phyloP scores from a whole-genome alignment of 768 basidiomycete genomes.

The Tricholoma sp. region DNA sequence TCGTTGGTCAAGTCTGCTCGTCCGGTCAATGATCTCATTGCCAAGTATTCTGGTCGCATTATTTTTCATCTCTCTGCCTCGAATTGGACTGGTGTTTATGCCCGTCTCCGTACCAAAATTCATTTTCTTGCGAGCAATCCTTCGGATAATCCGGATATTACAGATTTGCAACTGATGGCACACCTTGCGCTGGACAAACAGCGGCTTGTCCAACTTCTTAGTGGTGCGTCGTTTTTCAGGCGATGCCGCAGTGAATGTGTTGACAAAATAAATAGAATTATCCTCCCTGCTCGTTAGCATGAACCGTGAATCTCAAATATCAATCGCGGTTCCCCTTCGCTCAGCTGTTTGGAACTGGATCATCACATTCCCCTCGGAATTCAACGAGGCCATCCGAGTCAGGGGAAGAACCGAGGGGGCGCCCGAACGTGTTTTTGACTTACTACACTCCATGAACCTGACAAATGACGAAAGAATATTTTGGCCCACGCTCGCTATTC shows the following conservation, averaged over 20 bases:
- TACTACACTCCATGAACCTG: conserved; percentile 49
- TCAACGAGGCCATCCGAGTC: conserved; percentile 60
- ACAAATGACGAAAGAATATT: conserved; percentile 47
- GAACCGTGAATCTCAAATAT: conserved; percentile 65
- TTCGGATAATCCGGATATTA: conserved; percentile 49
- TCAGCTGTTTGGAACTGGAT: conserved; percentile 91
- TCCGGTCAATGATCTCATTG: conserved; percentile 57
- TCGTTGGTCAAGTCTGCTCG: conserved; percentile 49
- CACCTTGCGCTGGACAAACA: conserved; percentile 68
- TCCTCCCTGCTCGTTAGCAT: conserved; percentile 81
- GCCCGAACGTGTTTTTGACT: conserved; percentile 83
- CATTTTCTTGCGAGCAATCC: conserved; percentile 48
- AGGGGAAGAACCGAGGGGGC: conserved; percentile 71
- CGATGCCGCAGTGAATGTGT: background rate
- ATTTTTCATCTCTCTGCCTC: conserved; percentile 84
- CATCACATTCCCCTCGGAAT: conserved; percentile 71
- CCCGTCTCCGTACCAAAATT: conserved; percentile 65
- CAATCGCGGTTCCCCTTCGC: conserved; percentile 68
- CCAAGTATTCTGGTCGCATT: conserved; percentile 70
- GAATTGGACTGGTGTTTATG: conserved; percentile 79
- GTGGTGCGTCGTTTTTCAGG: conserved; percentile 38
- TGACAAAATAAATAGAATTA: conserved; percentile 44
- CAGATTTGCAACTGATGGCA: conserved; percentile 74
- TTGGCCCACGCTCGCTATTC: conserved; percentile 77
- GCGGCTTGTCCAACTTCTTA: conserved; percentile 65